phyloP scores from a whole-genome alignment of 176 grass and related monocot species.

The Paspalum notatum region DNA sequence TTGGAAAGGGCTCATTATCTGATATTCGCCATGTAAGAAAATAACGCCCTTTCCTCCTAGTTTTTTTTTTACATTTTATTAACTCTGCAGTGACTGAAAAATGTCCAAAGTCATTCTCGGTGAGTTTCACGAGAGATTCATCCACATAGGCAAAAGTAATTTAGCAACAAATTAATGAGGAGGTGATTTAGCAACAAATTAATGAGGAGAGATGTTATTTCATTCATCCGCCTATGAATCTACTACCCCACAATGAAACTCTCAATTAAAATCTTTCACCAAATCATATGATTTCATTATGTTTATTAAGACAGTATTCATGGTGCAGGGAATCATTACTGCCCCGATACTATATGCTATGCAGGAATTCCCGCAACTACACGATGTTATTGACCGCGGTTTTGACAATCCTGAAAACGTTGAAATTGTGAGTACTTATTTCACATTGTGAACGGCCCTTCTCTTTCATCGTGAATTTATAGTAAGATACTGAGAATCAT shows the following conservation, averaged over 20 bases:
- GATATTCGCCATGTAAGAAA: constrained; percentile 91
- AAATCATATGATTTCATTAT: no score
- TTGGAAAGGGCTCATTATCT: constrained; percentile 92
- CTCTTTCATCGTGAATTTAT: not conserved
- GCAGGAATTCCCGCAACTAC: constrained; percentile 88
- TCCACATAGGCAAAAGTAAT: no score
- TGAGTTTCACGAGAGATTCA: no score
- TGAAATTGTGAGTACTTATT: constrained; percentile 66
- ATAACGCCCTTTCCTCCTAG: no score
- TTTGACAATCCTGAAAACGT: constrained; percentile 83
- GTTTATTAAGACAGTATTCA: constrained; percentile 14
- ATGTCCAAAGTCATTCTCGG: no score
- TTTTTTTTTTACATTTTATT: not conserved
- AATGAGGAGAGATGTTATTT: no score
- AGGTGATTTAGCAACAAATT: no score
- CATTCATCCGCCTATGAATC: no score
- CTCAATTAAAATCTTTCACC: no score
- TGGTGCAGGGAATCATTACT: constrained; percentile 88
- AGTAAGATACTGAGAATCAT: not conserved
- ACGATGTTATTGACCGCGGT: constrained; percentile 69
- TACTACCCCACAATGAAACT: no score
- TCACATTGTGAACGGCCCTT: not conserved
- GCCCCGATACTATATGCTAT: constrained; percentile 92
- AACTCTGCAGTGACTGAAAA: not conserved
- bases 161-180: no score